Evolutionary conservation across 2,329 filamentous ascomycete species (phyloP), one percentile per base, ranked within the genome.

Genomic region (Bipolaris zeicola): DNA sequence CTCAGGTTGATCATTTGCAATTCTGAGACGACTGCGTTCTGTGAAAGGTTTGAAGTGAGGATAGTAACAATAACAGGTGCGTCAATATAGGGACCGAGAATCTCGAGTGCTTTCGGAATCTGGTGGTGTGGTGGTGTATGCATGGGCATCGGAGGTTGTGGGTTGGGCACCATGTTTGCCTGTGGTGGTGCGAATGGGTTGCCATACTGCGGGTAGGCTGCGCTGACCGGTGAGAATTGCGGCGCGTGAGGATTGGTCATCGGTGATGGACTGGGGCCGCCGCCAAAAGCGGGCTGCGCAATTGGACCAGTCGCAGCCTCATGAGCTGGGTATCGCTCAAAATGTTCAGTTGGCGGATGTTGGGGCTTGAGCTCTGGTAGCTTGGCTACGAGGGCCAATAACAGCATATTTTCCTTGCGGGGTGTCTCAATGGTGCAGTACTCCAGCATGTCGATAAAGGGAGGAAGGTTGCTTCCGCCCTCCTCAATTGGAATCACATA

Each of bases 401-500:
- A 81, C 34, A 99, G 80, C 78, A 95, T 86, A 1, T 91, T 87
- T 63, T 96, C 89, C 0, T 87, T 81, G 14, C 90, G 84, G 2
- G 85, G 84, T 56, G 85, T 83, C 42, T 93, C 90, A 31, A 97
- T 85, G 28, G 86, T 85, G 73, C 93, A 93, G 66, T 94, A 89
- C 61, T 91, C 88, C n/a, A 98, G 83, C 69, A 96, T 90, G 58
- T 92, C 85, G 75, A 97, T 87, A 67, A 97, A 96, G 60, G 93
- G 90, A 0, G 95, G 94, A 41, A 94, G 85, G 46, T 79, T 78
- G 33, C 77, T 79, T 47, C 84, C 85, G 33, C 91, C 92, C 5
- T 87, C 83, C 31, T 92, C 86, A 4, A 98, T 86, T 0, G 95
- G 94, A 8, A 97, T 89, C 31, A 98, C 84, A 74, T 98, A 98